Evolutionary conservation across 352 stramenopile species (phyloP), one percentile per base, ranked within the genome.

Genomic region (Phytophthora multivora): DNA sequence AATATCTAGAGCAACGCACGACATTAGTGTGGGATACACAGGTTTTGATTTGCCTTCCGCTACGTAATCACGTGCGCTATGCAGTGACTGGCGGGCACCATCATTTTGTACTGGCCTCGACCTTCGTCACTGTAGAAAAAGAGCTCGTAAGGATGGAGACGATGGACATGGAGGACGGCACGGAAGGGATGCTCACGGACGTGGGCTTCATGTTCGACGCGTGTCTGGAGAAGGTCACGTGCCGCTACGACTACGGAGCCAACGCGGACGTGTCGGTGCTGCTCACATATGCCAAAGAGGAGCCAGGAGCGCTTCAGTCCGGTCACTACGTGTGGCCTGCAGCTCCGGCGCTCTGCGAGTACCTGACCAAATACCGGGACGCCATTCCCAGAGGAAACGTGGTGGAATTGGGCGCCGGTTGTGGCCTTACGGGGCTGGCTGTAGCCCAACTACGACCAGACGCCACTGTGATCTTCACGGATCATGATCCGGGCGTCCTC

Each of bases 401-500:
- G 55, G 78, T 93, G 36, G 83, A 93, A 54, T 59, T 93, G 2
- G 83, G 83, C 38, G 81, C 83, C 9, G 83, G 83, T 2, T 93
- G 78, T 31, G 83, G 79, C 0, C 73, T 93, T 39, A 85, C 77
- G 23, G 80, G 83, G 21, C 68, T 92, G 7, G 77, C 71, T 16
- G 74, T 89, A 42, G 80, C 83, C 2, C 83, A 92, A 68, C 59
- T 92, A 15, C 65, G 72, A 47, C 73, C 83, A 0, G 64, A 79
- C 8, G 80, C 79, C 23, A 83, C 68, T 5, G 77, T 93, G 47
- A 83, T 91, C 49, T 91, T 93, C 57, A 93, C 83, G 13, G 83
- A 93, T 68, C 83, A 93, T 49, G 81, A 93, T 52, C 83, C 83
- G 1, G 83, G 83, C n/a, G 83, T 93, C 26, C 77, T 93, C 49